These are phyloP conservation scores for Pyrus hybrid DNA, from an alignment of 331 rosid species.

Conservation along the genomic window DNA sequence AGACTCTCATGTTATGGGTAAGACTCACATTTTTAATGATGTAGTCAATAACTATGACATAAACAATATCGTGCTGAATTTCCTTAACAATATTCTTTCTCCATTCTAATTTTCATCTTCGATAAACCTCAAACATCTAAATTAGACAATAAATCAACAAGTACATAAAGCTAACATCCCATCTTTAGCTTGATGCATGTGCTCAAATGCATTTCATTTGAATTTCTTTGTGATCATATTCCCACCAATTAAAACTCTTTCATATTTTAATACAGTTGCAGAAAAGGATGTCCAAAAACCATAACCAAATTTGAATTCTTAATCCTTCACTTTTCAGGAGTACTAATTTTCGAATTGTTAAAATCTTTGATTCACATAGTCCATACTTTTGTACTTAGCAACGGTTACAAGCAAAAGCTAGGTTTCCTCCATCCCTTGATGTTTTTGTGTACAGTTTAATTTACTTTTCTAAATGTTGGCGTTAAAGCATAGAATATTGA, in stretches of 20 bases:
- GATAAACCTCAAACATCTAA: no score
- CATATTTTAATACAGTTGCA: background rate
- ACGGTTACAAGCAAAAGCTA: constrained; percentile 11
- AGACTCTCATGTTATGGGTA: no score
- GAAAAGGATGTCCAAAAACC: background rate
- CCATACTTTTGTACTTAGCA: background rate
- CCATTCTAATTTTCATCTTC: no score
- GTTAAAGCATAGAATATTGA: constrained; percentile 6
- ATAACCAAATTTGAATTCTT: background rate
- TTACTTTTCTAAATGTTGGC: background rate
- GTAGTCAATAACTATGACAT: no score
- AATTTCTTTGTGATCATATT: background rate
- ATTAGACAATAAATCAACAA: no score
- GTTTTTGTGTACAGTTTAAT: background rate
- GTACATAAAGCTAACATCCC: no score
- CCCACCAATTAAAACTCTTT: background rate
- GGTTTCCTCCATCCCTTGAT: background rate
- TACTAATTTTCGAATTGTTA: background rate
- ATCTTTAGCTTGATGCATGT: no score
- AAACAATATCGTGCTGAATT: no score
- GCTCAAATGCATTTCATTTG: background rate
- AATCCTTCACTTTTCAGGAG: background rate
- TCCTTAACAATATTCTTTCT: no score
- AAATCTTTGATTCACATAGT: background rate
- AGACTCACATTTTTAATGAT: no score